Percentiles rank a stretch among this genome's conserved stretches.
These are phyloP conservation scores for Cadophora malorum DNA, from an alignment of 2,329 filamentous ascomycete genomes.

Conservation along the genomic window DNA sequence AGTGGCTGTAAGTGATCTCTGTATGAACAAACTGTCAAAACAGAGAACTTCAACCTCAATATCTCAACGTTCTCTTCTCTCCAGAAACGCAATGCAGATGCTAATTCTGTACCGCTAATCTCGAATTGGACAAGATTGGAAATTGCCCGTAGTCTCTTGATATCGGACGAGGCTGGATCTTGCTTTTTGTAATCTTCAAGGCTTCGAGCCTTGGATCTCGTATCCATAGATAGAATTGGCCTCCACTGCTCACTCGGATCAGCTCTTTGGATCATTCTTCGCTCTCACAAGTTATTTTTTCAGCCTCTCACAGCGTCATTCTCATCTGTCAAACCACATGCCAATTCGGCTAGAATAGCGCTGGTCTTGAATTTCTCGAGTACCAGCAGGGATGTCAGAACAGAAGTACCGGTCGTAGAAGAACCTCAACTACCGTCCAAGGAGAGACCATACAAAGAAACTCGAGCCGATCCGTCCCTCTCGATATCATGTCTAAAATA, in stretches of 20 bases:
- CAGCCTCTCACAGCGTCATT: background rate
- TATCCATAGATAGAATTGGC: background rate
- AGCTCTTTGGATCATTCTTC: background rate
- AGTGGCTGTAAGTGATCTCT: background rate
- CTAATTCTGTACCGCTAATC: constrained; percentile 9
- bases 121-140: constrained; percentile 7
- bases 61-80: background rate
- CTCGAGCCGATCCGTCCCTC: background rate
- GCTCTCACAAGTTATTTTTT: background rate
- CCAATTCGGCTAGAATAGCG: constrained; percentile 17
- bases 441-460: background rate
- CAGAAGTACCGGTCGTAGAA: background rate
- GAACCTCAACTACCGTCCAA: background rate
- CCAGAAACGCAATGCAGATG: background rate
- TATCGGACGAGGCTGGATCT: constrained; percentile 36
- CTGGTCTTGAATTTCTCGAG: background rate
- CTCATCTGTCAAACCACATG: background rate
- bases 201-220: background rate
- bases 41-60: background rate
- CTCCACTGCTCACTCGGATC: background rate
- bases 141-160: constrained; percentile 17
- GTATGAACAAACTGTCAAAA: background rate
- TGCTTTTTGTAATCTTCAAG: constrained; percentile 1
- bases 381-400: constrained; percentile 12
- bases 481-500: constrained; percentile 57